phyloP scores from a whole-genome alignment of 2,329 filamentous ascomycete species.

The Cryphonectria radicalis region DNA sequence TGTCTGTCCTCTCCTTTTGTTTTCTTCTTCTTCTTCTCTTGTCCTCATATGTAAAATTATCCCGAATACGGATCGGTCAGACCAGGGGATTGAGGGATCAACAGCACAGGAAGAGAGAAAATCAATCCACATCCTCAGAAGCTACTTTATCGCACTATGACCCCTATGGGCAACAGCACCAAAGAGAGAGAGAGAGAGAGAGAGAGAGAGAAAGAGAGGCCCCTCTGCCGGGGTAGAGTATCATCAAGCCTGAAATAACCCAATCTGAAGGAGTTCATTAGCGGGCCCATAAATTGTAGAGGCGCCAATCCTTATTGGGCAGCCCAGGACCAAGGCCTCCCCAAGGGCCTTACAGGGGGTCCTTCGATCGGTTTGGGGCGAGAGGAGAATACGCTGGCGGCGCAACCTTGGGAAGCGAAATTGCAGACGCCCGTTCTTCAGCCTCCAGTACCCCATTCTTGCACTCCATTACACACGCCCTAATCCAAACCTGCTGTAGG shows the following conservation, averaged over 20 bases:
- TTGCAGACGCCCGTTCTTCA: conserved; percentile 20
- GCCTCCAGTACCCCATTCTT: conserved; percentile 12
- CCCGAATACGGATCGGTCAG: neutral
- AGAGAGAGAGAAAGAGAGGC: neutral
- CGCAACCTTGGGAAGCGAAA: conserved; percentile 23
- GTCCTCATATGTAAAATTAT: neutral
- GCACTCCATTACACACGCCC: conserved; percentile 5
- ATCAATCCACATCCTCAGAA: neutral
- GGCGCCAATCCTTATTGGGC: conserved; percentile 11
- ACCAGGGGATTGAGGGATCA: neutral
- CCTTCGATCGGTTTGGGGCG: neutral
- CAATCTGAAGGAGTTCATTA: conserved; percentile 18
- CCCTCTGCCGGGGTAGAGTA: conserved; percentile 6
- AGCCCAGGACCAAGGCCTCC: conserved; percentile 1
- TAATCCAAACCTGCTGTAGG: neutral
- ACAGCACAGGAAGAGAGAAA: neutral
- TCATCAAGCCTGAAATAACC: conserved; percentile 15
- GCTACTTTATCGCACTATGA: neutral
- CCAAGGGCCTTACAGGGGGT: neutral
- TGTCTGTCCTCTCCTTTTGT: neutral
- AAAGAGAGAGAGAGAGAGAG: no score
- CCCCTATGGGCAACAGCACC: neutral
- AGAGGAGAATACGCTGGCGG: conserved; percentile 6
- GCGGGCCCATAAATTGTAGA: conserved; percentile 1
- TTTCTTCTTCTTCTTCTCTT: neutral